A percentile compares a stretch with the other conserved stretches of the same genome.
Conservation (phyloP, 345 rosid species). For the Ceriops tagal region DNA sequence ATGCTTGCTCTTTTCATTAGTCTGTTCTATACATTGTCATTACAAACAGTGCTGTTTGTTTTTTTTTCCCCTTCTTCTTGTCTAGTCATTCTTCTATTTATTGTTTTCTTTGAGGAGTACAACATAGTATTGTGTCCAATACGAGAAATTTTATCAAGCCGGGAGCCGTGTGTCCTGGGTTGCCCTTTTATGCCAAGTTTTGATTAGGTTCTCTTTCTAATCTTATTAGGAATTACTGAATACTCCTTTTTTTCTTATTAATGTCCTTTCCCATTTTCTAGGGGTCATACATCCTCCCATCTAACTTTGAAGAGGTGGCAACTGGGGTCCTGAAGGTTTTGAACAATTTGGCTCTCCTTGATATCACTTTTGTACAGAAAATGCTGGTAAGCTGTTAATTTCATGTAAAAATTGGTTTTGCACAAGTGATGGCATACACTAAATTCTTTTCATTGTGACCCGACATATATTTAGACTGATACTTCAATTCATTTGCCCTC, state of each 20-base stretch:
- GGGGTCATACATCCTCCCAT: constrained; percentile 61
- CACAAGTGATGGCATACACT: constrained; percentile 5
- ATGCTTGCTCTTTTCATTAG: no score
- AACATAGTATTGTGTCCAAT: neutral
- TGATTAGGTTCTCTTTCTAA: neutral
- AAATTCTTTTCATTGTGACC: neutral
- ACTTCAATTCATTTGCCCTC: neutral
- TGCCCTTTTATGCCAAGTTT: neutral
- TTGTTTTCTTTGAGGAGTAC: neutral
- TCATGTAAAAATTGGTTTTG: constrained; percentile 4
- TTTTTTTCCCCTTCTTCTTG: neutral
- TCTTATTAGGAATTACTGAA: neutral
- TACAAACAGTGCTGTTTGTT: no score
- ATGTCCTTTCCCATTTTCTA: constrained; percentile 18
- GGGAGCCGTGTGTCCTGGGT: no score
- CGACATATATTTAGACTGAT: neutral
- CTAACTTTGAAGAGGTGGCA: constrained; percentile 74
- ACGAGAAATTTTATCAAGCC: neutral
- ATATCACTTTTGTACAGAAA: constrained; percentile 53
- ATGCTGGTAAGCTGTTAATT: constrained; percentile 50
- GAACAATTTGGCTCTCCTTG: constrained; percentile 67
- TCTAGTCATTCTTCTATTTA: neutral
- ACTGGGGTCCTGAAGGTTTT: constrained; percentile 70
- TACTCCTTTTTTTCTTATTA: neutral
- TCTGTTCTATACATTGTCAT: neutral